phyloP scores from a whole-genome alignment of 2,329 filamentous ascomycete genomes.

The Cladosporium sp. region DNA sequence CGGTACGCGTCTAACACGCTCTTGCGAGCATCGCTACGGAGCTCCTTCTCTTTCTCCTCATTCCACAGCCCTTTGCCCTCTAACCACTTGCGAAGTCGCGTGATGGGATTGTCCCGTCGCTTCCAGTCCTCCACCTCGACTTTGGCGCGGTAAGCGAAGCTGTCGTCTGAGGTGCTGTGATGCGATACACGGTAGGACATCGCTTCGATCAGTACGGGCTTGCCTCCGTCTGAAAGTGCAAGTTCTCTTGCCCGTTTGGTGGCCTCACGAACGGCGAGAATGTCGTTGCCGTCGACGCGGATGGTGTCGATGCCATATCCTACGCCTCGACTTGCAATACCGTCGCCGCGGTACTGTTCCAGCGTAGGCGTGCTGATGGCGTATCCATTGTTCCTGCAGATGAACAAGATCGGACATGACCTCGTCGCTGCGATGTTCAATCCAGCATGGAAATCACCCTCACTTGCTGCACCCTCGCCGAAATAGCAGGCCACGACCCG shows the following conservation, averaged over 20 bases:
- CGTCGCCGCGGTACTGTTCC: conserved; percentile 88
- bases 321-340: conserved; percentile 79
- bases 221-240: conserved; percentile 75
- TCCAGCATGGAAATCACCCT: conserved; percentile 89
- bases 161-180: conserved; percentile 95
- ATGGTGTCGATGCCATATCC: conserved; percentile 95
- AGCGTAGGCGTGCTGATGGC: conserved; percentile 86
- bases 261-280: conserved; percentile 80
- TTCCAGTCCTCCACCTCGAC: conserved; percentile 97
- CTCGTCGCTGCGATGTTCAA: conserved; percentile 87
- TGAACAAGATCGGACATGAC: conserved; percentile 82
- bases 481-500: conserved; percentile 81
- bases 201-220: conserved; percentile 83
- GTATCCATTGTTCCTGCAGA: conserved; percentile 91
- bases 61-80: conserved; percentile 81
- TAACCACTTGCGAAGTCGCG: conserved; percentile 83
- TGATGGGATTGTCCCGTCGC: conserved; percentile 81
- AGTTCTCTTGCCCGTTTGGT: conserved; percentile 72
- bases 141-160: conserved; percentile 88
- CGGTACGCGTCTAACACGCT: conserved; percentile 81
- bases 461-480: conserved; percentile 83
- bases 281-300: conserved; percentile 89
- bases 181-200: conserved; percentile 99
- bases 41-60: conserved; percentile 73
- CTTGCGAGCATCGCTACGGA: conserved; percentile 62